Evolutionary conservation across 306 rosid genomes (phyloP), one percentile per base, ranked within the genome.

Genomic region (Lathyrus sativus): DNA sequence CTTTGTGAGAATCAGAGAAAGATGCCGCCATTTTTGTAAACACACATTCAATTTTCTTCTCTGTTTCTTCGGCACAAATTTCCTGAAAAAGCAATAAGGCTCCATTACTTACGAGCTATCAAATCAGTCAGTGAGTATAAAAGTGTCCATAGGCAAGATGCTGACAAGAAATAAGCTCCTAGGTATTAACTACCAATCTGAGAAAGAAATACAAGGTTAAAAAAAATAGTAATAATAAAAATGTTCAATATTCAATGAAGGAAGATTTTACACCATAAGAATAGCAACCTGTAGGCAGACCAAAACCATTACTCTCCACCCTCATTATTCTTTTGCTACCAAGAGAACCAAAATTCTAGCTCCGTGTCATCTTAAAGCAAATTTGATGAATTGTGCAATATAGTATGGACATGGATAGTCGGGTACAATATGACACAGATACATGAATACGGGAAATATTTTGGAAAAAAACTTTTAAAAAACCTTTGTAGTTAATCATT

Each of bases 1-100:
- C 90, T 84, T 84, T 85, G 41, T 75, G 76, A 78, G 90, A 87
- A 80, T 90, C 97, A 4, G 89, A 79, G 76, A 93, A 93, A 62
- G 73, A 83, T 60, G 81, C 67, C n/a, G 90, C 86, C 84, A 93
- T 85, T 81, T 81, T 85, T 54, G 31, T 70, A 65, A 90, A 78
- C 62, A 74, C 74, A 76, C 45, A 69, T 74, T 71, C 86, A 57
- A 68, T 85, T 79, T 51, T 76, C 67, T 74, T 78, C 76, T 79
- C 84, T 65, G 14, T 80, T 70, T 93, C 99, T 79, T 88, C 95
- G 24, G 85, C 73, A 76, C 71, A 65, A 69, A 73, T 73, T 79
- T 82, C 99, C 99, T 90, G 85, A 79, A 80, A 50, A 73, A 46
- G 67, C 48, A 43, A 58, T 37, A 43, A 29, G 37, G 28, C 53